Evolutionary conservation across 768 basidiomycete species (phyloP).

Genomic region (Rhizopogon vulgaris): DNA sequence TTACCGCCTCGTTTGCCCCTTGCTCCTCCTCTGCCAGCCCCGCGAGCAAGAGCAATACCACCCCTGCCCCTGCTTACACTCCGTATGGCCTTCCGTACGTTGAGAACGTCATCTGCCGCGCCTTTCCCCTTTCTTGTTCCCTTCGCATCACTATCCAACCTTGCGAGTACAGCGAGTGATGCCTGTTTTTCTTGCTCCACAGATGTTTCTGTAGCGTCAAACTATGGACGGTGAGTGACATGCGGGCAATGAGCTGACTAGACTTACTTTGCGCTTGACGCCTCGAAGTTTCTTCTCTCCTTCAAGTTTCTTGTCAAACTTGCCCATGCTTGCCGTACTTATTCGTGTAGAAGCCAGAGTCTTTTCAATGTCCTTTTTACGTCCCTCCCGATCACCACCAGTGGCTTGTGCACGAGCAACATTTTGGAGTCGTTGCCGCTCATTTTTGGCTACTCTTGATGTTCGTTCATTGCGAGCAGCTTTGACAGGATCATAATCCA

Average conservation of each 20-base stretch:
- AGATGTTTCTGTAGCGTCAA: conserved; percentile 74
- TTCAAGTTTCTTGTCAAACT: conserved; percentile 84
- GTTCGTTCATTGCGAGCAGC: conserved; percentile 76
- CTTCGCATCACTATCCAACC: conserved; percentile 69
- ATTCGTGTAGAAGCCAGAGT: conserved; percentile 69
- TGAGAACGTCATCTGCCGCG: conserved; percentile 51
- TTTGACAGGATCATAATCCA: conserved; percentile 75
- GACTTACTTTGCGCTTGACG: conserved; percentile 83
- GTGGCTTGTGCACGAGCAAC: conserved; percentile 46
- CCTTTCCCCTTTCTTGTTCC: conserved; percentile 39
- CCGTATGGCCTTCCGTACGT: conserved; percentile 85
- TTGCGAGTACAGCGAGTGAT: conserved; percentile 69
- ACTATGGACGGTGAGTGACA: conserved; percentile 40
- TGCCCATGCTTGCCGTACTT: conserved; percentile 94
- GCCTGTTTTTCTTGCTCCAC: conserved; percentile 61
- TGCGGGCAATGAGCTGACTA: neutral
- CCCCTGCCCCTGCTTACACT: conserved; percentile 67
- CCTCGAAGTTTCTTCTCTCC: conserved; percentile 88
- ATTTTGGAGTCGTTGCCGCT: conserved; percentile 70
- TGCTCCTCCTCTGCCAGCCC: conserved; percentile 23
- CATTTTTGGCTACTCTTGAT: conserved; percentile 78
- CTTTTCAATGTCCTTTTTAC: conserved; percentile 70
- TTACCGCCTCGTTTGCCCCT: conserved; percentile 25
- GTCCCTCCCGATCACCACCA: conserved; percentile 34
- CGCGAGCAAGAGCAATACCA: conserved; percentile 48